Evolutionary conservation across 805 yeast species (phyloP), one percentile per base, ranked within the genome.

Genomic region (Jamesozyma rosinii): DNA sequence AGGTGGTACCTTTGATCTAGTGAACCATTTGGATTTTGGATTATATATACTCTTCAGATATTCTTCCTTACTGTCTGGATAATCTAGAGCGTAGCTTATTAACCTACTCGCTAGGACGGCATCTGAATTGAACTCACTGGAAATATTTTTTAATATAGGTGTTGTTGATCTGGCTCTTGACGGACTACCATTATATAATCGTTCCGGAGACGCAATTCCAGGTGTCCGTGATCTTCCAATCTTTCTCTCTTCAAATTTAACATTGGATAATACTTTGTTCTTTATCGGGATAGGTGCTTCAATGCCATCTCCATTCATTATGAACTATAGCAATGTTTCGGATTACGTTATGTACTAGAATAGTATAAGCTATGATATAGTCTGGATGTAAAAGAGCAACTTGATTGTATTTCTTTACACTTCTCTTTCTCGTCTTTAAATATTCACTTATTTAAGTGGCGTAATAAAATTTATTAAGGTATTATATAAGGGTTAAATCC

Each of bases 1-100:
- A 21, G 57, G 55, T 32, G 70, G 66, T 32, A 58, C 57, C 9
- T 59, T 55, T 4, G 54, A 49, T 45, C 70, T 58, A 13, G 69
- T 54, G 44, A 57, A 70, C 68, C 70, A 70, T 44, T 58, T 61
- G 2, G 74, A 70, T 2, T 53, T 40, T 10, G 64, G 59, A 47
- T 70, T 65, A 34, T 56, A 44, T 1, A 61, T 17, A 4, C 13
- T 15, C 22, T 30, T 38, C 14, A 18, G 10, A 35, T 27, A 38
- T 15, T 34, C 38, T 10, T 34, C 20, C 10, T 19, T 53, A 49
- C 69, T 69, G 2, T 65, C 66, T 2, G 79, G 80, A 49, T 69
- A 77, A 53, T 79, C 81, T 31, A 79, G 54, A 38, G 67, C 64
- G 50, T 76, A 79, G 44, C 63, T 66, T 32, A 51, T 50, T 31